A percentile compares a stretch with the other conserved stretches of the same genome.
phyloP scores from a whole-genome alignment of 768 basidiomycete genomes.

The Tricholoma bakamatsutake region DNA sequence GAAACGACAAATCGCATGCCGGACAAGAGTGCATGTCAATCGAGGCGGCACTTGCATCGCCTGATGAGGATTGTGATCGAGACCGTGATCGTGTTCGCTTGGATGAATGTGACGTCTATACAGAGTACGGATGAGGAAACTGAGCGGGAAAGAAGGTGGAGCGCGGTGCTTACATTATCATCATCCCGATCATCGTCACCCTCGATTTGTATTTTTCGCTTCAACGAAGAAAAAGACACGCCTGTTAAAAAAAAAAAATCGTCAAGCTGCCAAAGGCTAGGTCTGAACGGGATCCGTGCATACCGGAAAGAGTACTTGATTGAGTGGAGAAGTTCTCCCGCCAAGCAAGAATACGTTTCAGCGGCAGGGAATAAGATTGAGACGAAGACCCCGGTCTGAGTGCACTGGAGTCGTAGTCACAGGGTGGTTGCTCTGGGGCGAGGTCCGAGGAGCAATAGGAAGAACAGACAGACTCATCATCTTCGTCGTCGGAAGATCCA shows the following conservation, averaged over 20 bases:
- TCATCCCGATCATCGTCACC: slow-evolving; percentile 39
- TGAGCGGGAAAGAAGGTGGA: slow-evolving; percentile 4
- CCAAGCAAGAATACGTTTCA: slow-evolving; percentile 71
- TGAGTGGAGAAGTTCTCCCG: slow-evolving; percentile 50
- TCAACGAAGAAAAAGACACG: slow-evolving; percentile 30
- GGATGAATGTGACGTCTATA: slow-evolving; percentile 45
- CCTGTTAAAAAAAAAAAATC: slow-evolving; percentile 18
- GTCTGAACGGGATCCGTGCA: slow-evolving; percentile 12
- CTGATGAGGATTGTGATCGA: slow-evolving; percentile 30
- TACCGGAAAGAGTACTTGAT: slow-evolving; percentile 36
- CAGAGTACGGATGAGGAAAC: slow-evolving; percentile 8
- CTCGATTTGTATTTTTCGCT: slow-evolving; percentile 46
- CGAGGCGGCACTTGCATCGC: slow-evolving; percentile 30
- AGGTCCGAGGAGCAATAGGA: slow-evolving; percentile 72
- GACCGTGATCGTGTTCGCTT: slow-evolving; percentile 58
- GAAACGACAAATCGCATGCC: slow-evolving; percentile 67
- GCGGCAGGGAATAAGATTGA: slow-evolving; percentile 48
- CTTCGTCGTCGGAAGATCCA: slow-evolving; percentile 31
- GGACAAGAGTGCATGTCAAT: slow-evolving; percentile 61
- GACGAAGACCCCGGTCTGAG: slow-evolving; percentile 22
- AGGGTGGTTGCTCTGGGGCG: slow-evolving; percentile 27
- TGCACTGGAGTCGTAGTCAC: slow-evolving; percentile 3
- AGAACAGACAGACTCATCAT: slow-evolving; percentile 43
- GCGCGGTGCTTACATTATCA: slow-evolving; percentile 26
- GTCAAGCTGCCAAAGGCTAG: slow-evolving; percentile 4